phyloP scores from a whole-genome alignment of 805 yeast species.

The Jamesozyma hellenica region DNA sequence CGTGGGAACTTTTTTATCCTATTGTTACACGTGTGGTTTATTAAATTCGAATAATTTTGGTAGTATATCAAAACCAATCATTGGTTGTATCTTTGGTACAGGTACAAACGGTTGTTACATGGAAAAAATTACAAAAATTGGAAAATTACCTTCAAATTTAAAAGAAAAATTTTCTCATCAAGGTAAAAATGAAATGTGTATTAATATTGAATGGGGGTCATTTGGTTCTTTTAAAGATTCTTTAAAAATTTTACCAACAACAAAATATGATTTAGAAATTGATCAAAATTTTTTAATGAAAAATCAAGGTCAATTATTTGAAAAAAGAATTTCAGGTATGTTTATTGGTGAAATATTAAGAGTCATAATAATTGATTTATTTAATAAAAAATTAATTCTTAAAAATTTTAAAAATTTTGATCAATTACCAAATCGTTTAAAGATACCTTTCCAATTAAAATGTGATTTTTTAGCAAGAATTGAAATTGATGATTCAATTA shows the following conservation, averaged over 20 bases:
- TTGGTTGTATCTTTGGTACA: conserved; percentile 93
- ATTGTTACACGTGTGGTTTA: conserved; percentile 60
- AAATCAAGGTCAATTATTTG: conserved; percentile 86
- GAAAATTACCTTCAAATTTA: conserved; percentile 51
- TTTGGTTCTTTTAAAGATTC: conserved; percentile 93
- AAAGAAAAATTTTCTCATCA: conserved; percentile 31
- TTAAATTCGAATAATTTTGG: conserved; percentile 38
- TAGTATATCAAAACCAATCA: conserved; percentile 61
- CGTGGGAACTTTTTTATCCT: conserved; percentile 83
- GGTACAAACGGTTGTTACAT: conserved; percentile 95
- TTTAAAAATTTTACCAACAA: conserved; percentile 61
- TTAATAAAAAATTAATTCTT: conserved; percentile 48
- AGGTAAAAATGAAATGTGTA: conserved; percentile 63
- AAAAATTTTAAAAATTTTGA: conserved; percentile 38
- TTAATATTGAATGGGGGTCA: conserved; percentile 97
- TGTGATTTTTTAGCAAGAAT: conserved; percentile 79
- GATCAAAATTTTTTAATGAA: conserved; percentile 54
- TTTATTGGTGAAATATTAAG: conserved; percentile 85
- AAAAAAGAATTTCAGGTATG: conserved; percentile 87
- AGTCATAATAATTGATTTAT: conserved; percentile 59
- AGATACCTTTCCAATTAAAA: conserved; percentile 67
- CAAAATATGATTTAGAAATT: conserved; percentile 63
- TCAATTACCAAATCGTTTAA: conserved; percentile 45
- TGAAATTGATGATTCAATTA: conserved; percentile 74
- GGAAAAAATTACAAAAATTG: conserved; percentile 65